Base-by-base conservation (phyloP, 192 early-diverging fungal species). In the Coemansia sp. region DNA sequence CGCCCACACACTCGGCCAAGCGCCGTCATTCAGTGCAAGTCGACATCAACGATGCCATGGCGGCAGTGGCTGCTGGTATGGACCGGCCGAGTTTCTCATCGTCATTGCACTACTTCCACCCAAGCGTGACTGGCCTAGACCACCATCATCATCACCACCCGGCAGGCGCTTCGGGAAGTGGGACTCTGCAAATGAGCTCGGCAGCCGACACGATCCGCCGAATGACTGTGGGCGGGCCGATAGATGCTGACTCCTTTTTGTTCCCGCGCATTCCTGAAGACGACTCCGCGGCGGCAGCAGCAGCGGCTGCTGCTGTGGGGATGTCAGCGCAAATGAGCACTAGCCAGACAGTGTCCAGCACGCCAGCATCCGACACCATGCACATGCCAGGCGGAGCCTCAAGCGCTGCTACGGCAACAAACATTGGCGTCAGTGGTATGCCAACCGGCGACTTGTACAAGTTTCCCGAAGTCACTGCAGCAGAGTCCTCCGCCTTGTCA, bases 211-310 rank as follows among this genome's bases (percentile, higher is more conserved):
- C 78, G 5, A 69, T 81, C 13, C 55, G 78, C 36, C 62, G 78
- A 18, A 81, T 81, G 78, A 81, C 78, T 0, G 73, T 75, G 16
- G 78, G 59, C 0, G 79, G 69, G 21, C 69, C 73, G 9, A 70
- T 75, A 6, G 61, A 53, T 26, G 52, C 72, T 13, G 79, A 81
- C 14, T 66, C 73, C 11, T 81, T 66, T 18, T 42, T 81, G 60
- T 81, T 81, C 28, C 79, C 79, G 10, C 79, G 79, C 11, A 64
- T 81, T n/a, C 70, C 79, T 0, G 79, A 81, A 14, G 78, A 81
- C 18, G 67, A 78, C 9, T 36, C 48, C 3, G 38, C 75, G 14
- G 67, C 63, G 0, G 72, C 66, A 0, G 73, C 73, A 0, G 76
- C 70, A 20, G 65, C 66, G 1, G 69, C 62, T 2, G 68, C 63